Percentiles rank a stretch among this genome's conserved stretches.
phyloP scores from a whole-genome alignment of 2,329 filamentous ascomycete genomes.

The Cladobotryum protrusum region DNA sequence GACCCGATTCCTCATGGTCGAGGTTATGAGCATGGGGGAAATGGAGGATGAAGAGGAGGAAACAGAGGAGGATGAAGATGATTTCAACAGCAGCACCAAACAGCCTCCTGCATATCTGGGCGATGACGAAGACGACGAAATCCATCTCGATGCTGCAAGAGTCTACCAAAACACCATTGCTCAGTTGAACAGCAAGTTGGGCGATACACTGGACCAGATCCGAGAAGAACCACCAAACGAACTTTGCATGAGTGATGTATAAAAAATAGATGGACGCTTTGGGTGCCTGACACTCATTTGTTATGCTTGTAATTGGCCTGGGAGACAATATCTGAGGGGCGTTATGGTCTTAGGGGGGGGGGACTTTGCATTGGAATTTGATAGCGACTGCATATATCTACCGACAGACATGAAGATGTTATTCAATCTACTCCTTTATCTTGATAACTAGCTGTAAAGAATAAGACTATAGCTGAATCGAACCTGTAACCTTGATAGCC shows the following conservation, averaged over 20 bases:
- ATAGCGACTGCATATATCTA: no score
- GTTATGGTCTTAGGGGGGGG: no score
- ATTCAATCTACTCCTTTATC: no score
- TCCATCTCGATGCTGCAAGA: conserved; percentile 64
- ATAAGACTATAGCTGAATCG: no score
- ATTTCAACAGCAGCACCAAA: conserved; percentile 26
- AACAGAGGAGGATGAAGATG: conserved; percentile 33
- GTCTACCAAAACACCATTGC: conserved; percentile 78
- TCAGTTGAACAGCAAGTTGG: conserved; percentile 63
- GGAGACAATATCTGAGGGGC: no score
- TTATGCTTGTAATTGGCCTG: not conserved
- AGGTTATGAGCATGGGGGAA: conserved; percentile 49
- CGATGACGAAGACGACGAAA: conserved; percentile 38
- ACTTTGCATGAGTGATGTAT: not conserved
- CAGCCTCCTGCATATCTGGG: conserved; percentile 22
- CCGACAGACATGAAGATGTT: no score
- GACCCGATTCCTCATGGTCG: conserved; percentile 63
- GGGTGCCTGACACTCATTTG: not conserved
- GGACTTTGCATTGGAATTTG: no score
- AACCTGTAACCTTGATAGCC: no score
- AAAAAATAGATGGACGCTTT: not conserved
- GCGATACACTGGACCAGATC: conserved; percentile 27
- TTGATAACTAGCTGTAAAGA: no score
- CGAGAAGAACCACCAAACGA: no score
- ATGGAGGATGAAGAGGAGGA: conserved; percentile 38